phyloP scores from a whole-genome alignment of 306 rosid genomes.

The Prunus dulcis region DNA sequence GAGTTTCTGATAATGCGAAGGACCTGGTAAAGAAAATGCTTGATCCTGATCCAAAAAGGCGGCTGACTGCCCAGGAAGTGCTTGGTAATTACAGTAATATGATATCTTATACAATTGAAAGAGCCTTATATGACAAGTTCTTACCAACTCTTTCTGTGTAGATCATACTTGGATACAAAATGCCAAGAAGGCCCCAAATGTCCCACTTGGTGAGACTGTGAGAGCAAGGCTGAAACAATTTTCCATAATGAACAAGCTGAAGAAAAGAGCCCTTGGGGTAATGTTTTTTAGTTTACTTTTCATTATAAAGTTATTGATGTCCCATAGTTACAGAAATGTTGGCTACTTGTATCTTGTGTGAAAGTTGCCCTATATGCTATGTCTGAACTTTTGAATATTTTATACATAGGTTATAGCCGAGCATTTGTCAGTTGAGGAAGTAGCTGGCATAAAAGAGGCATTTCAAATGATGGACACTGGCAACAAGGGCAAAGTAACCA shows the following conservation, averaged over 20 bases:
- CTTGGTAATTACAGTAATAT: constrained; percentile 30
- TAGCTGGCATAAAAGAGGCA: constrained; percentile 58
- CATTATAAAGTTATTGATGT: neutral
- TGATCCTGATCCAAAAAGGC: constrained; percentile 40
- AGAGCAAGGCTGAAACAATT: constrained; percentile 61
- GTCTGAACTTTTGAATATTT: neutral
- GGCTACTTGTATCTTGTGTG: neutral
- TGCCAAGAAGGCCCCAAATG: constrained; percentile 63
- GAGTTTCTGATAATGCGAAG: constrained; percentile 48
- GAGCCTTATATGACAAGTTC: neutral
- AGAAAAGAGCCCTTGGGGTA: constrained; percentile 63
- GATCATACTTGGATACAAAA: constrained; percentile 60
- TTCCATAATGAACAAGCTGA: constrained; percentile 62
- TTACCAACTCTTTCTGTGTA: constrained; percentile 9
- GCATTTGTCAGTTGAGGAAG: constrained; percentile 58
- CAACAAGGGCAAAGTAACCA: constrained; percentile 44
- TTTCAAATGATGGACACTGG: constrained; percentile 48
- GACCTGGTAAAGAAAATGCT: constrained; percentile 53
- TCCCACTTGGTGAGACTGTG: constrained; percentile 58
- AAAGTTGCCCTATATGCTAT: neutral
- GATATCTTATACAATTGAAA: neutral
- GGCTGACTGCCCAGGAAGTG: constrained; percentile 50
- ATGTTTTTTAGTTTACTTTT: neutral
- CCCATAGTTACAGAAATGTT: neutral
- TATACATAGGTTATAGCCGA: constrained; percentile 52